A percentile compares a stretch with the other conserved stretches of the same genome.
Evolutionary conservation across 257 asterid genomes (phyloP).

Genomic region (Perilla frutescens): DNA sequence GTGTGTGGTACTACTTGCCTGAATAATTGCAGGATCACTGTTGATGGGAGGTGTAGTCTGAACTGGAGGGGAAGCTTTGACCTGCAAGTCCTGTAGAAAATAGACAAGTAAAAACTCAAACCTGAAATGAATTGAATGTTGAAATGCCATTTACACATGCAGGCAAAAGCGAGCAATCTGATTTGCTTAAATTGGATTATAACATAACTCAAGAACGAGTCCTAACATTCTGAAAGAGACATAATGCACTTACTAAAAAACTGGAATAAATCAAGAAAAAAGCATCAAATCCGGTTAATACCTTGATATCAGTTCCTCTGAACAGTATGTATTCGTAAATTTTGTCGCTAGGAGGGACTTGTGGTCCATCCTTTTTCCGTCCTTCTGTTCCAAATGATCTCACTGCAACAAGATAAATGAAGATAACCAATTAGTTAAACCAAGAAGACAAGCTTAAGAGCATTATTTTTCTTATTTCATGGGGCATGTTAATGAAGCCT

Average conservation of each 20-base stretch:
- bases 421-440: slow-evolving; percentile 10
- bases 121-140: slow-evolving; percentile 20
- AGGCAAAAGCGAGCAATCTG: neutral
- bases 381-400: slow-evolving; percentile 98
- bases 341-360: slow-evolving; percentile 88
- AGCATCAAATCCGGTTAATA: slow-evolving; percentile 29
- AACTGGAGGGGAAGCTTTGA: slow-evolving; percentile 89
- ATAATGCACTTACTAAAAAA: neutral
- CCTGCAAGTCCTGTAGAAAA: slow-evolving; percentile 81
- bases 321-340: slow-evolving; percentile 89
- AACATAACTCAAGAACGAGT: neutral
- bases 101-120: slow-evolving; percentile 5
- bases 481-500: neutral
- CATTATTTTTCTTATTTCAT: neutral
- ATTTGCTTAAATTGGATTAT: slow-evolving; percentile 12
- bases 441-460: neutral
- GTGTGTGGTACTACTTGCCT: slow-evolving; percentile 50
- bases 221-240: slow-evolving; percentile 13
- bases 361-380: slow-evolving; percentile 90
- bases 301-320: slow-evolving; percentile 97
- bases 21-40: slow-evolving; percentile 95
- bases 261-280: slow-evolving; percentile 5
- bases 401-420: slow-evolving; percentile 50
- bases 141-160: slow-evolving; percentile 2
- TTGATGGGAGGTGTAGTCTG: slow-evolving; percentile 60